A percentile compares a stretch with the other conserved stretches of the same genome.
Conservation (phyloP, 176 grass and related monocot genomes). For the Urochloa ruziziensis region DNA sequence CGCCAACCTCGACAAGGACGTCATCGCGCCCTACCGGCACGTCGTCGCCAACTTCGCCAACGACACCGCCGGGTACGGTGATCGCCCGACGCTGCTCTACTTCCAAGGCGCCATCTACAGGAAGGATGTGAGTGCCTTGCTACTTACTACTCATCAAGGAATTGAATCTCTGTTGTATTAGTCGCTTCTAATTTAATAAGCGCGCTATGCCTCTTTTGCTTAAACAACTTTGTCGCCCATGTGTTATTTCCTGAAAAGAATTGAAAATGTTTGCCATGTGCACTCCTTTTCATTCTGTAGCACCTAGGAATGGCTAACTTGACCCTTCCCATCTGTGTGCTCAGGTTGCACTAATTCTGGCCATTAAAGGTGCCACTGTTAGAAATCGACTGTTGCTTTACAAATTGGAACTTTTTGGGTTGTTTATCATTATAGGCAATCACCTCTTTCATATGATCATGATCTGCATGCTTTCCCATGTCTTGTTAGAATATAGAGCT, state of each 20-base stretch:
- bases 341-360: neutral
- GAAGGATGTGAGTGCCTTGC: constrained; percentile 74
- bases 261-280: constrained; percentile 19
- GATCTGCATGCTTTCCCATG: no score
- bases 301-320: neutral
- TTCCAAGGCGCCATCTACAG: constrained; percentile 97
- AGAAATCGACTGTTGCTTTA: neutral
- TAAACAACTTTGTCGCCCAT: constrained; percentile 8
- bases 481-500: neutral
- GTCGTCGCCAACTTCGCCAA: constrained; percentile 59
- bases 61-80: constrained; percentile 66
- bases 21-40: constrained; percentile 86
- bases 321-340: constrained; percentile 8
- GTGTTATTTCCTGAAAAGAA: constrained; percentile 26
- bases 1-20: constrained; percentile 79
- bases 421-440: no score
- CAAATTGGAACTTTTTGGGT: neutral
- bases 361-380: neutral
- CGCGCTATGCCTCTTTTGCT: neutral
- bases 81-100: constrained; percentile 74
- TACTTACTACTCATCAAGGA: neutral
- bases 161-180: constrained; percentile 2
- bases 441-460: no score
- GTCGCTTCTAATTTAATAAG: constrained; percentile 7
- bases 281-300: constrained; percentile 6